A percentile compares a stretch with the other conserved stretches of the same genome.
Evolutionary conservation across 257 asterid genomes (phyloP).

Genomic region (Verbena officinalis): DNA sequence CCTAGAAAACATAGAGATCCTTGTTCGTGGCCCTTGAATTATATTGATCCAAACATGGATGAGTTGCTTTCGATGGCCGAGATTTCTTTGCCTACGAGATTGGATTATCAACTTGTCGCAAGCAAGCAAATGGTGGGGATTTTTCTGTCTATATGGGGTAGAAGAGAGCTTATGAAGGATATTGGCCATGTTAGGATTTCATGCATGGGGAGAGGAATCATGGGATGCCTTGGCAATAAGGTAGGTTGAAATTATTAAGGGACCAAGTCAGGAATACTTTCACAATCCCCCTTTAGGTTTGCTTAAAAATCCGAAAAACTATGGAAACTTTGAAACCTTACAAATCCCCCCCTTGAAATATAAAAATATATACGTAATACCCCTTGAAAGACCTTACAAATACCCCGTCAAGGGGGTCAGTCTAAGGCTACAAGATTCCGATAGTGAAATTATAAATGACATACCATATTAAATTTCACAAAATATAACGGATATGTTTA

Average conservation of each 20-base stretch:
- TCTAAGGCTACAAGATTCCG: no score
- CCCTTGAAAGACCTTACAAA: no score
- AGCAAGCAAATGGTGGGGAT: slow-evolving; percentile 97
- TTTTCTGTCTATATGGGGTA: slow-evolving; percentile 77
- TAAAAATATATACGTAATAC: no score
- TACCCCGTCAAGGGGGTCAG: no score
- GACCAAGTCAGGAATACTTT: no score
- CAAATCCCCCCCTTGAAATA: no score
- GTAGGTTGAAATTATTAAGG: slow-evolving; percentile 28
- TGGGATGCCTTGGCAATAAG: slow-evolving; percentile 97
- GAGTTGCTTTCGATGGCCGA: slow-evolving; percentile 41
- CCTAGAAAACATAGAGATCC: slow-evolving; percentile 48
- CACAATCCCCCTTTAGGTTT: no score
- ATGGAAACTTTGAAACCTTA: no score
- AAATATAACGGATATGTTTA: no score
- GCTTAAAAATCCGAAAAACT: no score
- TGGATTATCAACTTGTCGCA: slow-evolving; percentile 59
- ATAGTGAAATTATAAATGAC: no score
- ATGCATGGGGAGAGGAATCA: slow-evolving; percentile 89
- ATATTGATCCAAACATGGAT: slow-evolving; percentile 33
- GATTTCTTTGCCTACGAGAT: slow-evolving; percentile 38
- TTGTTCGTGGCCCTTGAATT: slow-evolving; percentile 24
- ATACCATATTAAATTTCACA: no score
- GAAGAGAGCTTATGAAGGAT: slow-evolving; percentile 61
- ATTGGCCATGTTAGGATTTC: slow-evolving; percentile 75